These are phyloP conservation scores for Aspergillus ruber DNA, from an alignment of 2,329 filamentous ascomycete species.

Conservation along the genomic window DNA sequence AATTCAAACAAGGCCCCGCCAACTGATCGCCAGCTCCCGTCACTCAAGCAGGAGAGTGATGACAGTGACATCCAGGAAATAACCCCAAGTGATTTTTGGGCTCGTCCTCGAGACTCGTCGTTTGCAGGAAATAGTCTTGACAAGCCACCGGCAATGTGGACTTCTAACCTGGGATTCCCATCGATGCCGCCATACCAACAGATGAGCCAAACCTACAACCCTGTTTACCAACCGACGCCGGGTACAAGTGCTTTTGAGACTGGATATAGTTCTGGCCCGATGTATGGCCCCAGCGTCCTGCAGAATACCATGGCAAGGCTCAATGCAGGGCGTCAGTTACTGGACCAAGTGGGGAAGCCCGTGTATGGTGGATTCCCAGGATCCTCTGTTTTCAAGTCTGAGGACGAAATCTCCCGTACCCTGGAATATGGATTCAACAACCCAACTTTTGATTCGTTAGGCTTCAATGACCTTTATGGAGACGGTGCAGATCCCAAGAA, in stretches of 20 bases:
- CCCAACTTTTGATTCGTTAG: neutral
- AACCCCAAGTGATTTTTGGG: constrained; percentile 13
- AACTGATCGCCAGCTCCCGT: constrained; percentile 1
- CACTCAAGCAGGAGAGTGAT: constrained; percentile 13
- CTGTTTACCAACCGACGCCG: neutral
- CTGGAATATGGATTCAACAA: neutral
- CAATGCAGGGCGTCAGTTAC: constrained; percentile 9
- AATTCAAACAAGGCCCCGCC: neutral
- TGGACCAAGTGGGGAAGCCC: constrained; percentile 8
- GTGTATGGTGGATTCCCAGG: constrained; percentile 3
- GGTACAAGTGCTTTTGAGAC: constrained; percentile 3
- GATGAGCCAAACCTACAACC: too few species aligned
- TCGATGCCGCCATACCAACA: too few species aligned
- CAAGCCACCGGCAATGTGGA: too few species aligned
- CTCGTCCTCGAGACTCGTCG: neutral
- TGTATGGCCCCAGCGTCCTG: constrained; percentile 11
- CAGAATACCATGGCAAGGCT: constrained; percentile 15
- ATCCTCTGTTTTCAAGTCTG: constrained; percentile 1
- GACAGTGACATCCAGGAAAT: constrained; percentile 33
- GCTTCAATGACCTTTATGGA: constrained; percentile 13
- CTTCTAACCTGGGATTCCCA: too few species aligned
- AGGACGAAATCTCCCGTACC: neutral
- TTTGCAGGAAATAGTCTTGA: too few species aligned
- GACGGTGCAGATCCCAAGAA: constrained; percentile 42
- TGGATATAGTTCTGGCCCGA: neutral